Evolutionary conservation across 371 early-diverging fungal genomes (phyloP).

Genomic region (Mortierella sp.): DNA sequence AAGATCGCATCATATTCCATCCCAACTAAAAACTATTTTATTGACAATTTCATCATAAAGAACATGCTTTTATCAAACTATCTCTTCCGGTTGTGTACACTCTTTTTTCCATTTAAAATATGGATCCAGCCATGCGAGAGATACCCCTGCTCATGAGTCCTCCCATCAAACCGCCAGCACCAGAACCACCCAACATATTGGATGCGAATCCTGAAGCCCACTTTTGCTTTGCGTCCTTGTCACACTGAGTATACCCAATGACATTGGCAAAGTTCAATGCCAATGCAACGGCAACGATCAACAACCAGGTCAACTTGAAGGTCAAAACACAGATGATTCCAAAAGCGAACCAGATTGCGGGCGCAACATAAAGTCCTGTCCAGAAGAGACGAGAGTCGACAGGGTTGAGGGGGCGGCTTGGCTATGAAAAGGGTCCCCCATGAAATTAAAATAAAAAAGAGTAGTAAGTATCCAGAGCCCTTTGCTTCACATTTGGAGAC

Average conservation of each 20-base stretch:
- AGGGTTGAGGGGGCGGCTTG: conserved; percentile 80
- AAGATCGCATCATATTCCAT: no score
- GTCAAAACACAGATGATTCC: conserved; percentile 79
- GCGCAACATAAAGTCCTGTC: conserved; percentile 88
- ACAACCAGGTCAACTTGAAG: conserved; percentile 83
- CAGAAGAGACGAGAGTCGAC: conserved; percentile 94
- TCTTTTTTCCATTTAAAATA: conserved; percentile 19
- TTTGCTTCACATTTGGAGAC: not conserved
- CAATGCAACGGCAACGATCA: conserved; percentile 89
- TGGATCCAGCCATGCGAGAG: conserved; percentile 52
- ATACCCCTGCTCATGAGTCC: conserved; percentile 56
- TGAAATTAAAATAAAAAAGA: not conserved
- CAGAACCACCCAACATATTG: conserved; percentile 51
- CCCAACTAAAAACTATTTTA: not conserved
- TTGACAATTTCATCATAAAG: not conserved
- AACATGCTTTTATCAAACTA: not conserved
- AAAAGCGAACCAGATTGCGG: conserved; percentile 88
- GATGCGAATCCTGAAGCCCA: conserved; percentile 63
- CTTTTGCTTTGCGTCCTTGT: conserved; percentile 88
- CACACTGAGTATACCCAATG: conserved; percentile 95
- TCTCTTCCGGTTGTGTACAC: not conserved
- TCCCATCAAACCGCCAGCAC: conserved; percentile 37
- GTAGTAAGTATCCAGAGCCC: not conserved
- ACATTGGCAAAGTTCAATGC: conserved; percentile 90
- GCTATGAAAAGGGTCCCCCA: conserved; percentile 51